Evolutionary conservation across 768 basidiomycete species (phyloP), one percentile per base, ranked within the genome.

Genomic region (Boletus subparvulus): DNA sequence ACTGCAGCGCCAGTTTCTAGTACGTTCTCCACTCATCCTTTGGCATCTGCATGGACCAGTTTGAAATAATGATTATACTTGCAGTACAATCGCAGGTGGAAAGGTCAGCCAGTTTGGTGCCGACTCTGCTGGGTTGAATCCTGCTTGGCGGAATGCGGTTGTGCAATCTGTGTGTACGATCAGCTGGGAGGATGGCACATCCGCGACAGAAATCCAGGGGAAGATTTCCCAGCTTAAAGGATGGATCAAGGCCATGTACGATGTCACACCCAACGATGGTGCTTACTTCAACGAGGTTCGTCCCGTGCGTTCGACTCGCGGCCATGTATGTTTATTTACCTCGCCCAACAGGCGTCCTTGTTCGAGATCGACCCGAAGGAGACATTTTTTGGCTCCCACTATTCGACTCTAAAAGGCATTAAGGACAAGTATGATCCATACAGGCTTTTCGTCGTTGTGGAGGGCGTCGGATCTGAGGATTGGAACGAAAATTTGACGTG

Each of bases 201-300:
- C 64, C 6, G 45, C 57, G 8, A 24, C 30, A 2, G 62, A 59
- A 24, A 68, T 70, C 41, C 33, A 61, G 8, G 52, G 13, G 0
- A 28, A 47, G 48, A 53, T 65, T 5, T 58, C 58, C 9, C 48
- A 52, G 1, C 46, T 71, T 4, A 54, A 60, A 28, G 51, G 41
- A 42, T 66, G 60, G 51, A 61, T 67, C 47, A 50, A 60, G 4
- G 50, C 71, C 6, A 65, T 74, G 16, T 64, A 74, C 6, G 74
- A 73, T 24, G 58, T 77, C 12, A 59, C 66, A 2, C 71, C 72
- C 2, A 43, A 63, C 7, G 65, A 67, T 5, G 79, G 77, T 5
- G 71, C 80, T 2, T 81, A 83, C 63, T 72, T 78, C 47, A 80
- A 82, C 60, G 80, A 82, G 74, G 80, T 77, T 24, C 19, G 71